Evolutionary conservation across 768 basidiomycete genomes (phyloP).

Genomic region (Melanogaster broomeanus): DNA sequence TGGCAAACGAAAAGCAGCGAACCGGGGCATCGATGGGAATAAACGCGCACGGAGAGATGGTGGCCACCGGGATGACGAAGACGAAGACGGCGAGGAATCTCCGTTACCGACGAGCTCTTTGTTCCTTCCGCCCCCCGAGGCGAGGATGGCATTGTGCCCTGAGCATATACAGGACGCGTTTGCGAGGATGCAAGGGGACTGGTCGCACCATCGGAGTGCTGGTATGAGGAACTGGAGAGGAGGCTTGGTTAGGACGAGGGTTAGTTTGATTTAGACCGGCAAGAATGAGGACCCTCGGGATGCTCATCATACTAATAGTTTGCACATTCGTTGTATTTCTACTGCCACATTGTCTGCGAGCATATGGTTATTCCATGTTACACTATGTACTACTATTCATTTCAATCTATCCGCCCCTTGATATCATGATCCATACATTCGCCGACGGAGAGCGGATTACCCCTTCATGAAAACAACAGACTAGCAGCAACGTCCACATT

Average conservation of each 20-base stretch:
- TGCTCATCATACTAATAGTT: not conserved
- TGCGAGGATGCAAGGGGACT: constrained; percentile 84
- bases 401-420: not conserved
- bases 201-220: constrained; percentile 77
- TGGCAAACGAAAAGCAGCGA: constrained; percentile 67
- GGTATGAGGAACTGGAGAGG: constrained; percentile 92
- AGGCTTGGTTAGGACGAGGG: constrained; percentile 75
- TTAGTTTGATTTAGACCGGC: constrained; percentile 66
- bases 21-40: constrained; percentile 41
- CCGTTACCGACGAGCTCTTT: constrained; percentile 69
- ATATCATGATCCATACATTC: not conserved
- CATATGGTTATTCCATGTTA: not conserved
- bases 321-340: not conserved
- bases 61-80: constrained; percentile 48
- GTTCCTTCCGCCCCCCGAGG: constrained; percentile 82
- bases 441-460: not conserved
- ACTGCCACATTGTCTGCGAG: constrained; percentile 1
- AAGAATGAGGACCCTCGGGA: not conserved
- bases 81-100: constrained; percentile 61
- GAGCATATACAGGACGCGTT: constrained; percentile 94
- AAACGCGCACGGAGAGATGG: constrained; percentile 55
- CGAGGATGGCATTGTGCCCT: constrained; percentile 73
- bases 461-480: constrained; percentile 61
- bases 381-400: not conserved
- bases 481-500: constrained; percentile 90